Base-by-base conservation (phyloP, 441 rosid genomes). In the Erysimum cheiri region DNA sequence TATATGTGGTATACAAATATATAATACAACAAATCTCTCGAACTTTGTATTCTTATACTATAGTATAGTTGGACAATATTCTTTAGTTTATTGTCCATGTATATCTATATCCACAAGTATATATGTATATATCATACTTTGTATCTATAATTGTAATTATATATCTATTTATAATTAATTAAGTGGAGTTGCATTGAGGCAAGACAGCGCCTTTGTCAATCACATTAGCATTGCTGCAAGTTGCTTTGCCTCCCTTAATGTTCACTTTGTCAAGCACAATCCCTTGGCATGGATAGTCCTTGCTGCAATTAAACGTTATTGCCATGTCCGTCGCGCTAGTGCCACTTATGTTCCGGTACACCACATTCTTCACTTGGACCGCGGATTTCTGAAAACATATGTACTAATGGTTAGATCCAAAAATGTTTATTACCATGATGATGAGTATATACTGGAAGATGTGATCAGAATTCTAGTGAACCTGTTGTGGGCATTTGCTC, bases 281-380 rank as follows among this genome's bases (percentile, higher is more conserved):
- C 2, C 83, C 87, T 60, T 80, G 47, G 68, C 97, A 90, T 14
- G 96, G 93, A 69, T 80, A 35, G 24, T 11, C 74, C 37, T 81
- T 64, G 55, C 96, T 91, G 80, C 98, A 91, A 40, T 87, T 75
- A 47, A 93, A 80, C 6, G 56, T 80, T 52, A 90, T 77, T 0
- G 94, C 97, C 70, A 78, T 85, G 3, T 82, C 72, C 0, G 96
- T 80, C 11, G 92, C 82, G 56, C 91, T 89, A 0, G 92, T 87
- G 55, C 97, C 97, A 19, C 50, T 70, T 24, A 93, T 86, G 80
- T 91, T 86, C 71, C 70, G 60, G 81, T 89, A 93, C 76, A 83
- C 64, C 49, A 90, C 97, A 48, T 85, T 79, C 71, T 72, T 80
- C 81, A 93, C 85, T 73, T 85, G 77, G 2, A 93, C 88, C 4